phyloP scores from a whole-genome alignment of 768 basidiomycete species.

The Sistotremastrum suecicum region DNA sequence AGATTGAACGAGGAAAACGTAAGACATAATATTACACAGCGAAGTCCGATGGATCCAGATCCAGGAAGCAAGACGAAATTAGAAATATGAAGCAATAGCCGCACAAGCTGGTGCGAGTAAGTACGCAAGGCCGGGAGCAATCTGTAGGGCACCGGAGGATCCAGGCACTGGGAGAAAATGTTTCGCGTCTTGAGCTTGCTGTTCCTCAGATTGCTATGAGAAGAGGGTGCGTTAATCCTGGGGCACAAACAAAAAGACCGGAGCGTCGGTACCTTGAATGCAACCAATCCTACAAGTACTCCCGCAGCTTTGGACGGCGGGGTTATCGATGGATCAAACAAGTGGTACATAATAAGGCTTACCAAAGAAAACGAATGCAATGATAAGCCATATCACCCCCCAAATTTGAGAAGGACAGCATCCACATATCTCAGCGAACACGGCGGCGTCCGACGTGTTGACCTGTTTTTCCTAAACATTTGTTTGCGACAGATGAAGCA shows the following conservation, averaged over 20 bases:
- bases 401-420: constrained; percentile 81
- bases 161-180: constrained; percentile 53
- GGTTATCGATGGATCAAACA: too few species aligned
- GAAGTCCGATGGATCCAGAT: too few species aligned
- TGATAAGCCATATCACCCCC: constrained; percentile 80
- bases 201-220: constrained; percentile 40
- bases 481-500: constrained; percentile 5
- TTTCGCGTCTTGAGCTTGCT: constrained; percentile 36
- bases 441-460: constrained; percentile 77
- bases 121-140: too few species aligned
- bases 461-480: constrained; percentile 16
- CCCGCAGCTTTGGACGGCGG: constrained; percentile 28
- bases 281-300: constrained; percentile 61
- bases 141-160: constrained; percentile 10
- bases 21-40: too few species aligned
- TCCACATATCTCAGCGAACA: constrained; percentile 73
- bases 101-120: too few species aligned
- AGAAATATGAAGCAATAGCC: too few species aligned
- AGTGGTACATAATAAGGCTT: too few species aligned
- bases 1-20: too few species aligned
- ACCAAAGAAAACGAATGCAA: constrained; percentile 55
- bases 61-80: too few species aligned
- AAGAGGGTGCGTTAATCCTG: neutral
- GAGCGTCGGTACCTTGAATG: constrained; percentile 54
- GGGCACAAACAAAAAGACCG: neutral